Percentiles rank a stretch among this genome's conserved stretches.
Conservation (phyloP, 768 basidiomycete species). For the Collybiopsis luxurians region DNA sequence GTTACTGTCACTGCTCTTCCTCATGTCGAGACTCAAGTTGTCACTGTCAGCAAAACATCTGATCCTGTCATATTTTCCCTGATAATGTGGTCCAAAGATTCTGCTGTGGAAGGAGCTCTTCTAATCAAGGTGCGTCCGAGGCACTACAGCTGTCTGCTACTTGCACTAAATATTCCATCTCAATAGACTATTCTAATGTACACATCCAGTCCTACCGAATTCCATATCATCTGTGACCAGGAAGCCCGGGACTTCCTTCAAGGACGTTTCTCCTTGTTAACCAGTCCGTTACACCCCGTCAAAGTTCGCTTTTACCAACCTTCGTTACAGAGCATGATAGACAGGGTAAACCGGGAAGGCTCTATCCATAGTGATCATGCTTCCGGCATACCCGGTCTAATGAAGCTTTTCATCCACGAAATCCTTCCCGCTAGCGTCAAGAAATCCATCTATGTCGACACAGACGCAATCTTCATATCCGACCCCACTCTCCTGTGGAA, state of each 20-base stretch:
- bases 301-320: slow-evolving; percentile 41
- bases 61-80: slow-evolving; percentile 40
- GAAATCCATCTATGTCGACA: slow-evolving; percentile 49
- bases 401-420: slow-evolving; percentile 55
- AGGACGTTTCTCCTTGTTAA: slow-evolving; percentile 34
- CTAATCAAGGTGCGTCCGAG: slow-evolving; percentile 35
- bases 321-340: slow-evolving; percentile 37
- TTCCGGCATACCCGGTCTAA: slow-evolving; percentile 47
- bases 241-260: slow-evolving; percentile 37
- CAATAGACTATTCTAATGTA: slow-evolving; percentile 37
- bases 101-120: slow-evolving; percentile 40
- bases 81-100: slow-evolving; percentile 41
- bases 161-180: slow-evolving; percentile 7
- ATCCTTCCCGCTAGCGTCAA: slow-evolving; percentile 39
- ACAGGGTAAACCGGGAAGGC: slow-evolving; percentile 44
- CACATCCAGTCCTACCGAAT: slow-evolving; percentile 32
- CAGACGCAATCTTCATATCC: slow-evolving; percentile 47
- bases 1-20: neutral
- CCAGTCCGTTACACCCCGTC: slow-evolving; percentile 32
- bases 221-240: slow-evolving; percentile 46
- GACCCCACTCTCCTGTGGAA: slow-evolving; percentile 47
- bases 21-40: slow-evolving; percentile 9
- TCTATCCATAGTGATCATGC: slow-evolving; percentile 43
- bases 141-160: neutral
- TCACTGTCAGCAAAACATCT: slow-evolving; percentile 6